A percentile compares a stretch with the other conserved stretches of the same genome.
Conservation (phyloP, 2,329 filamentous ascomycete species). For the Dactylellina cionopaga region DNA sequence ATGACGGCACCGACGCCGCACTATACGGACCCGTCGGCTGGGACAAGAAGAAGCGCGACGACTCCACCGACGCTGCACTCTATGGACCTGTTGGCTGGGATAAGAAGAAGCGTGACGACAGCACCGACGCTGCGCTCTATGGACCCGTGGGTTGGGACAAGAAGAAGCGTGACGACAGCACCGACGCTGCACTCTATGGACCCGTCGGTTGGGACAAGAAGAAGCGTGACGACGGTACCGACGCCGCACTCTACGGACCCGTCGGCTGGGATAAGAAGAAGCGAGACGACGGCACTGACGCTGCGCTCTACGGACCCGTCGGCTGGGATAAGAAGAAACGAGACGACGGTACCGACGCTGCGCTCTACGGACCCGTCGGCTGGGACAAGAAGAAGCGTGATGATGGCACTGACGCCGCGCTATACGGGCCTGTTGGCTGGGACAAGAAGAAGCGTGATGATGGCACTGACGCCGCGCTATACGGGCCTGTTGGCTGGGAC, state of each 20-base stretch:
- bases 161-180: background rate
- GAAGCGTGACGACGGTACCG: background rate
- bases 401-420: background rate
- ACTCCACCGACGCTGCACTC: background rate
- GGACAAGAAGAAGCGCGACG: slow-evolving; percentile 4
- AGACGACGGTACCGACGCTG: background rate
- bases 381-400: slow-evolving; percentile 9
- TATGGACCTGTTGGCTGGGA: slow-evolving; percentile 8
- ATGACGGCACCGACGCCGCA: slow-evolving; percentile 1
- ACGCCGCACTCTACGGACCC: slow-evolving; percentile 3
- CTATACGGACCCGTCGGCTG: slow-evolving; percentile 12
- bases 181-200: slow-evolving; percentile 15
- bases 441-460: slow-evolving; percentile 13
- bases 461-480: slow-evolving; percentile 1
- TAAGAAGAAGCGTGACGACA: background rate
- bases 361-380: slow-evolving; percentile 11
- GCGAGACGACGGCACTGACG: background rate
- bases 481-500: slow-evolving; percentile 9
- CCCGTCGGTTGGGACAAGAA: slow-evolving; percentile 8
- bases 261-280: slow-evolving; percentile 5
- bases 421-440: slow-evolving; percentile 9
- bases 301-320: slow-evolving; percentile 9
- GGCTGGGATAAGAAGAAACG: too few species aligned
- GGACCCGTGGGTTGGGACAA: slow-evolving; percentile 11
- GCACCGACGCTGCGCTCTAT: background rate